Conservation (phyloP, 2,329 filamentous ascomycete species). For the Elsinoe ampelina region DNA sequence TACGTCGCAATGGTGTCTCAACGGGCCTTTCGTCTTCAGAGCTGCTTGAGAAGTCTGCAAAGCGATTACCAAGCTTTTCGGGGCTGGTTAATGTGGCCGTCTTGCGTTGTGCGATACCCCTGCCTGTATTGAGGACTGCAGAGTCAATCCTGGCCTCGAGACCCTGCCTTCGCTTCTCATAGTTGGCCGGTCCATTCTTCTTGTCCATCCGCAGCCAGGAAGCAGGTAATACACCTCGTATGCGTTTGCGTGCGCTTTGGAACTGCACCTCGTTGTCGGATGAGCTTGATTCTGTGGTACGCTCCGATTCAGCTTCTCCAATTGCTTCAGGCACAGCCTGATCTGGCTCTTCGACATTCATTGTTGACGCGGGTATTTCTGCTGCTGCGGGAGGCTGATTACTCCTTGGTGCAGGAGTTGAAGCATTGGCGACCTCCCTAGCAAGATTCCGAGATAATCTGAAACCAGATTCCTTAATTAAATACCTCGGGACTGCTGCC, state of each 20-base stretch:
- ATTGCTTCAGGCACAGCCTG: neutral
- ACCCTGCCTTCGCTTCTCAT: conserved; percentile 10
- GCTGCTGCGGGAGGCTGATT: neutral
- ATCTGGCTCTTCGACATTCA: too few species aligned
- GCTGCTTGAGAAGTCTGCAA: conserved; percentile 8
- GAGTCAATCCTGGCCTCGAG: conserved; percentile 1
- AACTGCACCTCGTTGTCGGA: conserved; percentile 26
- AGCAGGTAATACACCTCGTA: conserved; percentile 41
- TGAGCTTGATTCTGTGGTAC: conserved; percentile 17
- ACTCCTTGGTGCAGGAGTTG: neutral
- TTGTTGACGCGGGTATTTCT: neutral
- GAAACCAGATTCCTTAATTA: neutral
- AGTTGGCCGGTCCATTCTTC: conserved; percentile 20
- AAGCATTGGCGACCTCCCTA: neutral
- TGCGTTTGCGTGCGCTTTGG: conserved; percentile 31
- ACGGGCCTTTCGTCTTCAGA: neutral
- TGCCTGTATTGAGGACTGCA: conserved; percentile 17
- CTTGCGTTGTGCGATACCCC: conserved; percentile 22
- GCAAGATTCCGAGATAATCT: neutral
- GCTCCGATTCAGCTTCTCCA: conserved; percentile 19
- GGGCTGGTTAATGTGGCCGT: neutral
- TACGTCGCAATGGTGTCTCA: neutral
- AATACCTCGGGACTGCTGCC: neutral
- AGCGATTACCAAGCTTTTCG: neutral
- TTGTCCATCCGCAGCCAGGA: conserved; percentile 42